phyloP scores from a whole-genome alignment of 352 stramenopile genomes.

The Pythium myriotylum region DNA sequence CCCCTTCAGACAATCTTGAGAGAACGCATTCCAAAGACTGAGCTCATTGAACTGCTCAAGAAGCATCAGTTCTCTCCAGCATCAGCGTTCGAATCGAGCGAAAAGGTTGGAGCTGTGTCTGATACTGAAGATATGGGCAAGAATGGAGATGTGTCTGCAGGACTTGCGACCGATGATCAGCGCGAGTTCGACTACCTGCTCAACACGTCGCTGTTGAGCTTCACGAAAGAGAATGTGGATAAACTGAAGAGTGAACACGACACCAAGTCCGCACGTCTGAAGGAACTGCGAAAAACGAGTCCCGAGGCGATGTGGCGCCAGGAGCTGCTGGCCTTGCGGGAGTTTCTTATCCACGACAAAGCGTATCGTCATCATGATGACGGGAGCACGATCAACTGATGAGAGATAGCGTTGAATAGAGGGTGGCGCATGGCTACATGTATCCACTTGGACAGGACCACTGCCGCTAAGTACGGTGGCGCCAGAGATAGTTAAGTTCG shows the following conservation, averaged over 20 bases:
- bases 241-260: constrained; percentile 91
- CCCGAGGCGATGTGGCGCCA: constrained; percentile 88
- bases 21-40: constrained; percentile 63
- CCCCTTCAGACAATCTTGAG: constrained; percentile 91
- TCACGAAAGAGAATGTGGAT: constrained; percentile 95
- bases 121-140: constrained; percentile 27
- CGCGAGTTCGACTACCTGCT: constrained; percentile 97
- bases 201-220: constrained; percentile 97
- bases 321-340: constrained; percentile 62
- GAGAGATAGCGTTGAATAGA: too few relatives aligned
- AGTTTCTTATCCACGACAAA: constrained; percentile 63
- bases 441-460: constrained; percentile 1
- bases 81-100: constrained; percentile 50
- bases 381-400: too few relatives aligned
- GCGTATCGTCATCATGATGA: constrained; percentile 47
- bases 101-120: constrained; percentile 6
- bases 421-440: constrained; percentile 21
- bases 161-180: constrained; percentile 34
- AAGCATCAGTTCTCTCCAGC: constrained; percentile 50
- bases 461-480: background rate
- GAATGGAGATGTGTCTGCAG: constrained; percentile 14
- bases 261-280: constrained; percentile 88
- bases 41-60: constrained; percentile 57
- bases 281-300: constrained; percentile 82
- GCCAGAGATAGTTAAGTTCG: constrained; percentile 13